These are phyloP conservation scores for Aspergillus proliferans DNA, from an alignment of 2,329 filamentous ascomycete genomes.

Conservation along the genomic window DNA sequence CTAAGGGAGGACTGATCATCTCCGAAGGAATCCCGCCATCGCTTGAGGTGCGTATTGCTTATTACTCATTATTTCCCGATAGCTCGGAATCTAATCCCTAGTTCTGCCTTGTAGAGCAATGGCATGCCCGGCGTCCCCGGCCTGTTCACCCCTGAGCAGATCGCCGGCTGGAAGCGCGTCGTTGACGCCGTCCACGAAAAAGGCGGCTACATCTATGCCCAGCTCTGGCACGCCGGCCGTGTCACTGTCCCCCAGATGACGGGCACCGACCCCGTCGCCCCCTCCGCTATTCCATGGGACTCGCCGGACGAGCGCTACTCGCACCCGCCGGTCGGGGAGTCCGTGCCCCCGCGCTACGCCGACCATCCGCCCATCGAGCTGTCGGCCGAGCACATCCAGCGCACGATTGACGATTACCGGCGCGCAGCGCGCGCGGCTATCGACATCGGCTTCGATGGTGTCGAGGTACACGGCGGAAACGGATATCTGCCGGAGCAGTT, in stretches of 20 bases:
- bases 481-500: constrained; percentile 52
- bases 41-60: constrained; percentile 30
- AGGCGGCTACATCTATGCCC: constrained; percentile 43
- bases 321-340: constrained; percentile 33
- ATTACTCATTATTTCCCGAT: constrained; percentile 13
- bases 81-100: not conserved
- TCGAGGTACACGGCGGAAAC: constrained; percentile 47
- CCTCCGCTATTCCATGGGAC: constrained; percentile 43
- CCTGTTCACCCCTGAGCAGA: constrained; percentile 35
- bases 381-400: constrained; percentile 41
- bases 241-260: constrained; percentile 39
- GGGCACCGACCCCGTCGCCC: constrained; percentile 31
- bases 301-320: constrained; percentile 39
- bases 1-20: constrained; percentile 32
- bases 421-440: constrained; percentile 46
- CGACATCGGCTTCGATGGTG: constrained; percentile 50
- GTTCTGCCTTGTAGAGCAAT: constrained; percentile 24
- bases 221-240: constrained; percentile 44
- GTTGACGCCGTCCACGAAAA: constrained; percentile 48
- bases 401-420: constrained; percentile 41
- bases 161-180: constrained; percentile 46
- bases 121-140: constrained; percentile 33
- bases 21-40: constrained; percentile 33
- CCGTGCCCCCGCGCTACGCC: constrained; percentile 31
- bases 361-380: constrained; percentile 42